A percentile compares a stretch with the other conserved stretches of the same genome.
These are phyloP conservation scores for Wickerhamiella slavikovae DNA, from an alignment of 805 yeast genomes.

Conservation along the genomic window DNA sequence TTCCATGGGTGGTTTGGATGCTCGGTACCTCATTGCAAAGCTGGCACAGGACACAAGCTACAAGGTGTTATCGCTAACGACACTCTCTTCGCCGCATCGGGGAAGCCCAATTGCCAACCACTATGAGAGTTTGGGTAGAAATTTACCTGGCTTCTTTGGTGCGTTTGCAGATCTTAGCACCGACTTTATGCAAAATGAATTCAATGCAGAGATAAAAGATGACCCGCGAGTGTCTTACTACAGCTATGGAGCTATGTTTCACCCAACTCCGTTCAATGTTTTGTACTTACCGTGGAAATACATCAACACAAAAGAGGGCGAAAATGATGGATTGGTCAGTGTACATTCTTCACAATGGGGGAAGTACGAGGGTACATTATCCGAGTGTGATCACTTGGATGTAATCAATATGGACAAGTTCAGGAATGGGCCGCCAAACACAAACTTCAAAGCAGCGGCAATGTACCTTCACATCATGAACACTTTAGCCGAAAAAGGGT, in stretches of 20 bases:
- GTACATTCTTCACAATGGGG: slow-evolving; percentile 73
- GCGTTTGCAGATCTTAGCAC: slow-evolving; percentile 52
- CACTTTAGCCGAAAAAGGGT: slow-evolving; percentile 36
- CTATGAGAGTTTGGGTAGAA: slow-evolving; percentile 19
- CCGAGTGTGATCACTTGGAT: slow-evolving; percentile 68
- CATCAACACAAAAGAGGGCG: slow-evolving; percentile 29
- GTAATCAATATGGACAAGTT: slow-evolving; percentile 43
- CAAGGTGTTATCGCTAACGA: slow-evolving; percentile 54
- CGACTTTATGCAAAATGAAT: slow-evolving; percentile 23
- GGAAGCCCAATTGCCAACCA: slow-evolving; percentile 74
- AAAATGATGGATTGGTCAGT: slow-evolving; percentile 76
- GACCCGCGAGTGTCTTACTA: slow-evolving; percentile 49
- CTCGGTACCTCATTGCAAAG: slow-evolving; percentile 49
- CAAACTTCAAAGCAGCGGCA: slow-evolving; percentile 40
- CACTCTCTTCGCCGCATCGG: slow-evolving; percentile 73
- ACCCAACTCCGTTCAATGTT: slow-evolving; percentile 39
- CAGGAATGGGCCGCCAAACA: slow-evolving; percentile 17
- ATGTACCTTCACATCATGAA: slow-evolving; percentile 52
- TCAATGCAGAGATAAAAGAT: slow-evolving; percentile 33
- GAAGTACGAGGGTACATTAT: slow-evolving; percentile 53
- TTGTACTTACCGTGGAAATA: slow-evolving; percentile 47
- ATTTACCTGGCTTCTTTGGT: slow-evolving; percentile 13
- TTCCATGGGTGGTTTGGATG: slow-evolving; percentile 88
- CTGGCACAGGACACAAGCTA: slow-evolving; percentile 27
- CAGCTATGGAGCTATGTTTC: slow-evolving; percentile 63